phyloP scores from a whole-genome alignment of 2,329 filamentous ascomycete genomes.

The Trichoderma atroviride region DNA sequence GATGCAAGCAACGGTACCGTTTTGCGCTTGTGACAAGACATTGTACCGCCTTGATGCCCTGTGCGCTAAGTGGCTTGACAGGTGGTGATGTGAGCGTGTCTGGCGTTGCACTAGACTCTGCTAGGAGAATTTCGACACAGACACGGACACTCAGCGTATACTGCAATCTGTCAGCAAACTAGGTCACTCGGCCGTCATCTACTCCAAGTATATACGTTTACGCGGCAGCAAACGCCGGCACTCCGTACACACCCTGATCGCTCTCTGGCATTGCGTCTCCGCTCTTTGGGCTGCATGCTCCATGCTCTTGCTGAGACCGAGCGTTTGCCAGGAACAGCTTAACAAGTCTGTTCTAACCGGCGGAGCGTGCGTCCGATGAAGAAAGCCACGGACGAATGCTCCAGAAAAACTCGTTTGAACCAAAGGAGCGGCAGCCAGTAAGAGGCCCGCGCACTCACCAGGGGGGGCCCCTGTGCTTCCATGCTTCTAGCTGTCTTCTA shows the following conservation, averaged over 20 bases:
- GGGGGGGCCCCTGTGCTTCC: constrained; percentile 20
- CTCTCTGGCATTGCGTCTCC: constrained; percentile 20
- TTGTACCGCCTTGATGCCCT: not conserved
- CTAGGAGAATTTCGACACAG: not conserved
- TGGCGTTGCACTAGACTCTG: not conserved
- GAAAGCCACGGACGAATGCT: constrained; percentile 13
- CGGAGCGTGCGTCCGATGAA: constrained; percentile 22
- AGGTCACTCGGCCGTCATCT: not conserved
- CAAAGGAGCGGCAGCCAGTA: constrained; percentile 18
- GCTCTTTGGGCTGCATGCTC: constrained; percentile 24
- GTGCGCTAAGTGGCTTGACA: not conserved
- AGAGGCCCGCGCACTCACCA: not conserved
- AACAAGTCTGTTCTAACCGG: not conserved
- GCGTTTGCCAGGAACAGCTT: constrained; percentile 12
- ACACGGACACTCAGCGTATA: not conserved
- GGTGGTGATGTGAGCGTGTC: not conserved
- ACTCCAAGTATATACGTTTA: not conserved
- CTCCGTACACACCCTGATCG: not conserved
- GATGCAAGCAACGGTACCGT: not conserved
- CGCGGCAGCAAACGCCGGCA: not conserved
- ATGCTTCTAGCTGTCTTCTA: constrained; percentile 24
- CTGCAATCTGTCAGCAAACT: not conserved
- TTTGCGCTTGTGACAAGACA: not conserved
- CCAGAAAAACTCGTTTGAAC: constrained; percentile 17
- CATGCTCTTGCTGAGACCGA: constrained; percentile 9